Evolutionary conservation across 78 protist genomes (phyloP), one percentile per base, ranked within the genome.

Genomic region (Chrysochromulina parva): DNA sequence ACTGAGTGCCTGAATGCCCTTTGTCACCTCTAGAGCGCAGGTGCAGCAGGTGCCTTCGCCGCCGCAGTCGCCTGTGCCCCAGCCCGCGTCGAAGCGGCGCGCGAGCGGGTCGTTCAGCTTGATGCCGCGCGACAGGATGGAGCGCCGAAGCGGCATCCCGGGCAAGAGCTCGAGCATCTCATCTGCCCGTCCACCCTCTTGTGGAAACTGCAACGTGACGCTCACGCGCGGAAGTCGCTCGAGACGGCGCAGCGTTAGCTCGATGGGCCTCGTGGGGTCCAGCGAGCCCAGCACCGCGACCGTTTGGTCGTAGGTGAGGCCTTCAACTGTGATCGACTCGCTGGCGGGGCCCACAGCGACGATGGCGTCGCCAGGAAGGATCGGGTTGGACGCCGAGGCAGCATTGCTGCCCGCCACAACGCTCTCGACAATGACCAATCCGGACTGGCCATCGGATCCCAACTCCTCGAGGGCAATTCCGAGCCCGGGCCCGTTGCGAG

Each of bases 41-140:
- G 73, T 66, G 38, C 73, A 66, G 73, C 73, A 66, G 47, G 24
- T 14, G n/a, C 73, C 73, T 38, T 66, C 73, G 47, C 73, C 73
- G 26, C 73, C 73, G 38, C 73, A 66, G 73, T 66, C 73, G 73
- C 73, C 73, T 6, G 73, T 66, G 11, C 73, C 73, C 38, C 9
- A 1, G 38, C 73, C 73, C 24, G 73, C 73, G 38, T 66, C 73
- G 47, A 66, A 66, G 26, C 73, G 73, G 17, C 73, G 73, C 26
- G 73, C 73, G 73, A 66, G 73, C 38, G 73, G 73, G 38, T 66
- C 73, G 73, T 66, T 66, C 38, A 66, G 73, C 73, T 66, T 14
- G 38, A 66, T 24, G 38, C 73, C 73, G 26, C 9, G 26, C 73
- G 73, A 9, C 24, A 66, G 73, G 11, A 66, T 66, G 10, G 73